Evolutionary conservation across 306 rosid genomes (phyloP), one percentile per base, ranked within the genome.

Genomic region (Heteromeles arbutifolia): DNA sequence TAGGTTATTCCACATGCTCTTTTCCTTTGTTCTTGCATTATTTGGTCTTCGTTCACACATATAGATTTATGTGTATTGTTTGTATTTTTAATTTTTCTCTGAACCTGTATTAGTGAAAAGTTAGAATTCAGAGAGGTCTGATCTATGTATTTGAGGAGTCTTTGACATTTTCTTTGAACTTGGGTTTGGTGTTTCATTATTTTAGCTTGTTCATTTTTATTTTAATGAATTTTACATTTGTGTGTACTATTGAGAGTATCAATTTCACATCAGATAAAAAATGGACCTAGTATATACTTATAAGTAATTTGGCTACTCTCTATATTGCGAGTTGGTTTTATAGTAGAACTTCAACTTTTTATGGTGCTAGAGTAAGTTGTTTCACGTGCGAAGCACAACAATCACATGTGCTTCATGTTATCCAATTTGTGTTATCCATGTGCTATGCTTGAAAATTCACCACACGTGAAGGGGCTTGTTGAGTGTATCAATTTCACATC

Each of bases 1-100:
- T 80, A 78, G 82, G 88, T 67, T 80, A 86, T 83, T 87, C 82
- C 69, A 34, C 72, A 66, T 79, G 87, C 79, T 37, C 48, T 73
- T 83, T 31, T 18, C 22, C 41, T 5, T 24, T 74, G 45, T 74
- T 44, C 64, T 45, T 34, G 64, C 56, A 28, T 76, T 34, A 68
- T 77, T 84, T 80, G 79, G 75, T 87, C 52, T 78, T 72, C 75
- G 87, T 34, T 65, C 26, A 18, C 69, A 10, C 26, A 19, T 31
- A 8, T 18, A 11, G 13, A 28, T 17, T 28, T 63, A 14, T 29
- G 41, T 21, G 18, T 15, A 0, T 17, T 11, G n/a, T 17, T 82
- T 72, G 54, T 67, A 28, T 57, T 52, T 69, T 41, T 29, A 58
- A 24, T 58, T 43, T 37, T 44, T 29, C 29, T 21, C 41, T 63